phyloP scores from a whole-genome alignment of 345 rosid species.

The Brassica cretica region DNA sequence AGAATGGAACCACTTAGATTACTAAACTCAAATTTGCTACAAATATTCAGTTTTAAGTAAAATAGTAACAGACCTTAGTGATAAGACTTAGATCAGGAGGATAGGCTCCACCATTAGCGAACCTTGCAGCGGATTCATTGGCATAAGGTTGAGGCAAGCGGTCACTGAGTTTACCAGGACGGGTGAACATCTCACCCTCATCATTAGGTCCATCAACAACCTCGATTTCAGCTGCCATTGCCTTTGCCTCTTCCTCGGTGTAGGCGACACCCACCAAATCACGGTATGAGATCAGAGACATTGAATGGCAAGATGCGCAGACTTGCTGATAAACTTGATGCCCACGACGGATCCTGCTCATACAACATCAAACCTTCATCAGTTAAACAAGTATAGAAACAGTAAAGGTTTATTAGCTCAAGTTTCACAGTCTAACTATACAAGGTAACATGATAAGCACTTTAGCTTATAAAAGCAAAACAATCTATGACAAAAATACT shows the following conservation, averaged over 20 bases:
- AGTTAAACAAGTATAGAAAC: neutral
- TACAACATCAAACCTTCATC: slow-evolving; percentile 29
- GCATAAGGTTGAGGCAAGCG: slow-evolving; percentile 90
- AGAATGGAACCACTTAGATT: neutral
- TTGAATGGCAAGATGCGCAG: slow-evolving; percentile 99
- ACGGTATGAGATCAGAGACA: slow-evolving; percentile 91
- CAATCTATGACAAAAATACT: neutral
- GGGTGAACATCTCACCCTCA: slow-evolving; percentile 98
- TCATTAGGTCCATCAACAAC: slow-evolving; percentile 98
- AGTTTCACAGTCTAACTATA: neutral
- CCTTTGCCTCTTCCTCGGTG: slow-evolving; percentile 96
- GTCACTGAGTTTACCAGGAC: slow-evolving; percentile 98
- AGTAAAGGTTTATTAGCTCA: neutral
- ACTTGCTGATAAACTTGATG: slow-evolving; percentile 98
- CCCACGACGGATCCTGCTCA: slow-evolving; percentile 95
- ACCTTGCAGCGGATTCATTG: slow-evolving; percentile 95
- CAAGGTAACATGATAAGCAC: neutral
- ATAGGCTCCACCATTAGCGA: slow-evolving; percentile 99
- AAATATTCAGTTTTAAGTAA: slow-evolving; percentile 10
- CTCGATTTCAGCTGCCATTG: slow-evolving; percentile 99
- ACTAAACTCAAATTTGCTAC: slow-evolving; percentile 6
- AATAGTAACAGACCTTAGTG: slow-evolving; percentile 68
- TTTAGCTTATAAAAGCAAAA: neutral
- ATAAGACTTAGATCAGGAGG: slow-evolving; percentile 99
- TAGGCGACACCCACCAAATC: slow-evolving; percentile 98